These are phyloP conservation scores for Lizonia empirigonia DNA, from an alignment of 2,329 filamentous ascomycete species.

Conservation along the genomic window DNA sequence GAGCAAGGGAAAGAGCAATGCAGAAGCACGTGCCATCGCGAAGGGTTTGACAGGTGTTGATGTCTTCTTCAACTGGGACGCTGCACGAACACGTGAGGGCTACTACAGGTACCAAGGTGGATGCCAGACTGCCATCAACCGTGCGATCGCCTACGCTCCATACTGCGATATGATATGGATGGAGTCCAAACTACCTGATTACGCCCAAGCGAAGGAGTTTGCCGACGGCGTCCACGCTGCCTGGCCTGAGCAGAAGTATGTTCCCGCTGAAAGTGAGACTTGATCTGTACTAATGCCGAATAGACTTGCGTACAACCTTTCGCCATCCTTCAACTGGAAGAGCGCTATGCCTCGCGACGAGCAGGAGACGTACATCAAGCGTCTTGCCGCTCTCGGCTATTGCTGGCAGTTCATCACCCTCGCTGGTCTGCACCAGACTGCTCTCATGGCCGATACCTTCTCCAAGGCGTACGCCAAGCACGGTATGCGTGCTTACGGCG, in stretches of 20 bases:
- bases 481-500: slow-evolving; percentile 96
- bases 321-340: slow-evolving; percentile 99
- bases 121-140: slow-evolving; percentile 87
- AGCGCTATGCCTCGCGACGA: slow-evolving; percentile 88
- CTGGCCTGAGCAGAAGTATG: slow-evolving; percentile 94
- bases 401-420: slow-evolving; percentile 99
- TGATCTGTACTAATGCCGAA: slow-evolving; percentile 4
- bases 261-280: slow-evolving; percentile 20
- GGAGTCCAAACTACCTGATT: slow-evolving; percentile 97
- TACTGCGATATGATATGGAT: slow-evolving; percentile 99
- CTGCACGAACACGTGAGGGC: slow-evolving; percentile 89
- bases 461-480: slow-evolving; percentile 77
- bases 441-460: slow-evolving; percentile 89
- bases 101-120: slow-evolving; percentile 94
- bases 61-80: slow-evolving; percentile 93
- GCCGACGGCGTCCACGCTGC: slow-evolving; percentile 91
- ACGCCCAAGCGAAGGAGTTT: slow-evolving; percentile 87
- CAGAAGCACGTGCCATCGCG: slow-evolving; percentile 80
- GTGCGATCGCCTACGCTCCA: slow-evolving; percentile 87
- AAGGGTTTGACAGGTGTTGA: slow-evolving; percentile 77
- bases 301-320: slow-evolving; percentile 96
- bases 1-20: slow-evolving; percentile 82
- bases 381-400: slow-evolving; percentile 86
- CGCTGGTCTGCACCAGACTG: slow-evolving; percentile 92
- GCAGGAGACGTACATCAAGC: slow-evolving; percentile 96